These are phyloP conservation scores for Echium plantagineum DNA, from an alignment of 257 asterid genomes.

Conservation along the genomic window DNA sequence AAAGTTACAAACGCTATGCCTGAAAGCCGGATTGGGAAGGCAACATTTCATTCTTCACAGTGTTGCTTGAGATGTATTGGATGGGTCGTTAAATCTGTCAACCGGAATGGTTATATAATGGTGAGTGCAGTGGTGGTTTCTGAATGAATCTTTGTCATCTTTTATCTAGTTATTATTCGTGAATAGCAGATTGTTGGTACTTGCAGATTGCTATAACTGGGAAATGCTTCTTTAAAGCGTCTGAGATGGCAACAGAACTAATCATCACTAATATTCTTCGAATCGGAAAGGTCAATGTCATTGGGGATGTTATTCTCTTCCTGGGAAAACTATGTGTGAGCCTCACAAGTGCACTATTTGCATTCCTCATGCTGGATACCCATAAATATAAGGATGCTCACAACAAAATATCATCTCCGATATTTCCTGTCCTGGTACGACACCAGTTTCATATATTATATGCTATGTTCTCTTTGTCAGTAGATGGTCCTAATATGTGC, in stretches of 20 bases:
- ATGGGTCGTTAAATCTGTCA: slow-evolving; percentile 72
- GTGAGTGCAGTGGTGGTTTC: slow-evolving; percentile 25
- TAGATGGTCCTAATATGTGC: neutral
- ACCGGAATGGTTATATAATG: slow-evolving; percentile 93
- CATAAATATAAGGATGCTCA: slow-evolving; percentile 68
- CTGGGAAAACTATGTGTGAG: slow-evolving; percentile 97
- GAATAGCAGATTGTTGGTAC: neutral
- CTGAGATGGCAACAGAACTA: slow-evolving; percentile 89
- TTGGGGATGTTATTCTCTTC: slow-evolving; percentile 88
- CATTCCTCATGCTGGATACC: slow-evolving; percentile 82
- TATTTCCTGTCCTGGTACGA: slow-evolving; percentile 90
- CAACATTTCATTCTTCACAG: slow-evolving; percentile 42
- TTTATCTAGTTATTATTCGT: neutral
- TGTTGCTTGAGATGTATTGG: slow-evolving; percentile 55
- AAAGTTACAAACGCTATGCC: slow-evolving; percentile 51
- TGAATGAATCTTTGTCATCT: neutral
- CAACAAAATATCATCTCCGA: slow-evolving; percentile 88
- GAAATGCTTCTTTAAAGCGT: slow-evolving; percentile 78
- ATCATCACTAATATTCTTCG: slow-evolving; percentile 85
- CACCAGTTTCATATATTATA: neutral
- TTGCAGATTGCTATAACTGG: slow-evolving; percentile 92
- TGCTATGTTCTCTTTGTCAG: neutral
- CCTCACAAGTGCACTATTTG: slow-evolving; percentile 82
- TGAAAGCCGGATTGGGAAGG: slow-evolving; percentile 55
- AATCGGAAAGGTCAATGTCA: slow-evolving; percentile 86